Base-by-base conservation (phyloP, 768 basidiomycete genomes). In the Lentinula raphanica region DNA sequence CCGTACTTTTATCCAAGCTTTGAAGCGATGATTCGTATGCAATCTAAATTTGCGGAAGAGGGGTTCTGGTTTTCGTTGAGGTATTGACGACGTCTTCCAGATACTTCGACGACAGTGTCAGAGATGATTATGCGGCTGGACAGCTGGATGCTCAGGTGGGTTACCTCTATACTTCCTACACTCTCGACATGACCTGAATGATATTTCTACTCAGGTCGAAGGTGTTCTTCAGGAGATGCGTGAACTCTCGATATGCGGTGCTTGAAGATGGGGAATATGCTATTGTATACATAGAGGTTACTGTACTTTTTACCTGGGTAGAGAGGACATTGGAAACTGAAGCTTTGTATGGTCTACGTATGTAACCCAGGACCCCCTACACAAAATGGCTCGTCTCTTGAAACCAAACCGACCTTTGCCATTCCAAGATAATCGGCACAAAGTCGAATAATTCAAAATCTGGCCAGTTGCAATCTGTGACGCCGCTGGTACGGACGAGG, bases 1-100 rank as follows among this genome's bases (percentile, higher is more conserved):
- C 97, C 97, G 0, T 99, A 92, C 79, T 95, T 98, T 62, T 97
- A 98, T 71, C 97, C 97, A 4, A 94, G 91, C 64, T 98, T 98
- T 69, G 97, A 98, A 74, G 92, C 96, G 46, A 98, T 98, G 96
- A 94, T 94, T 62, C 84, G 97, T 29, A 92, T 97, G 85, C 97
- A 99, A 68, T 85, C 91, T 67, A 94, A 95, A 67, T 98, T 98
- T 68, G 95, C 96, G 0, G 93, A 98, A 71, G 96, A 99, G 65
- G 95, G 96, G 0, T 98, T n/a, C 23, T 15, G 12, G 19, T 12
- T 21, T 42, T 27, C 32, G 23, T 29, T 29, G 59, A 7, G 36
- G 58, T 38, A 21, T 44, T 17, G 5, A 25, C 25, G 19, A 21
- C 53, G 17, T 51, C 42, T 44, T 44, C 7, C 53, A 94, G 92